Conservation (phyloP, 345 rosid genomes). For the Garcia nutans region DNA sequence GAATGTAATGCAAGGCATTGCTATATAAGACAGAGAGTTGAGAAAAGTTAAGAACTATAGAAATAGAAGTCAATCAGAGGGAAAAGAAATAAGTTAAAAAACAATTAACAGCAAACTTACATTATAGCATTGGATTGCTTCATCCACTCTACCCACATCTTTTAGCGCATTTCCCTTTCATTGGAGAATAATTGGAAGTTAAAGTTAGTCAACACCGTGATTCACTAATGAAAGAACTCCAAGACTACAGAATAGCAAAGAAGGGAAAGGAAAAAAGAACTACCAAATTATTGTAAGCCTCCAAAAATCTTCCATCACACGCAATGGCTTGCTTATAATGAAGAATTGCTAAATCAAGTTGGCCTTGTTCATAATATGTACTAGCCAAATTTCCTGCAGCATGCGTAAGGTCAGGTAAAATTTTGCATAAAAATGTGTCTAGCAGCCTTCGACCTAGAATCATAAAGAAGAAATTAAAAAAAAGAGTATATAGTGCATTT, state of each 20-base stretch:
- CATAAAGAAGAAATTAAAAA: neutral
- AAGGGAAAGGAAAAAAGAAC: slow-evolving; percentile 24
- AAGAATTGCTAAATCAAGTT: slow-evolving; percentile 78
- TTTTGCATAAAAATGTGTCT: neutral
- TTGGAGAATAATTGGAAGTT: neutral
- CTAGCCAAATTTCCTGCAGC: slow-evolving; percentile 86
- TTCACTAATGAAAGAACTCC: neutral
- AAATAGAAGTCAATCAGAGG: neutral
- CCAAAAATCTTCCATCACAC: slow-evolving; percentile 80
- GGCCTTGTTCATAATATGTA: slow-evolving; percentile 82
- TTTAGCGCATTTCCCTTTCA: slow-evolving; percentile 93
- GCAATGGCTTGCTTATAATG: slow-evolving; percentile 86
- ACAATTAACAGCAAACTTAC: slow-evolving; percentile 39
- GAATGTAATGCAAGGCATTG: slow-evolving; percentile 92
- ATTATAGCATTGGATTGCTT: slow-evolving; percentile 88
- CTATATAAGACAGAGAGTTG: slow-evolving; percentile 44
- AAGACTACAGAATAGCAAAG: slow-evolving; percentile 4
- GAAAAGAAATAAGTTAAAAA: neutral
- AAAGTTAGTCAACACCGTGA: neutral
- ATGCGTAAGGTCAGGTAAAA: neutral
- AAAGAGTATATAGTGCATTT: no score
- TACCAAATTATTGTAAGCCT: slow-evolving; percentile 98
- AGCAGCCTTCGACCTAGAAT: neutral
- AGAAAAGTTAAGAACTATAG: slow-evolving; percentile 15
- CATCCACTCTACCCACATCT: slow-evolving; percentile 87